Percentiles rank a stretch among this genome's conserved stretches.
Evolutionary conservation across 805 yeast genomes (phyloP).

Genomic region (Yarrowia sp.): DNA sequence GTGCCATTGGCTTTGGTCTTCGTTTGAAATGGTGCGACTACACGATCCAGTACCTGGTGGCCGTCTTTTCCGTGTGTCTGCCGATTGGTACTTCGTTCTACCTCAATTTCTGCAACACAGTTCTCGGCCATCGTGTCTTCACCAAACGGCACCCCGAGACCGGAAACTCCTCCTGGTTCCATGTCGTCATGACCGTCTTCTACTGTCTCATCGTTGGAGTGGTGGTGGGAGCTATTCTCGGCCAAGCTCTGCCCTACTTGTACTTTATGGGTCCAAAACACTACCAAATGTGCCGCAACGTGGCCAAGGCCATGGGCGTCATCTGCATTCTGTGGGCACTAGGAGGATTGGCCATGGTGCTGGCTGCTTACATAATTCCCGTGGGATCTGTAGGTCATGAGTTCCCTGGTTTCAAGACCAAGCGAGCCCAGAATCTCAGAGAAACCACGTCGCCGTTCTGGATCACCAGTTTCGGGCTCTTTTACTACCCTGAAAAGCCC

Average conservation of each 20-base stretch:
- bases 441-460: slow-evolving; percentile 21
- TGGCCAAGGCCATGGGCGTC: slow-evolving; percentile 59
- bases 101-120: slow-evolving; percentile 64
- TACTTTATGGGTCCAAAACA: slow-evolving; percentile 58
- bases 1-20: slow-evolving; percentile 64
- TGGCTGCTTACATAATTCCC: slow-evolving; percentile 60
- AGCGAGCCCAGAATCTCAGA: background rate
- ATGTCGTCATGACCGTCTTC: slow-evolving; percentile 57
- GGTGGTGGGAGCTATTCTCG: slow-evolving; percentile 72
- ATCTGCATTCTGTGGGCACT: slow-evolving; percentile 60
- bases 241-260: slow-evolving; percentile 65
- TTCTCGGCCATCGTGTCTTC: slow-evolving; percentile 73
- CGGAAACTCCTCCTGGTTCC: slow-evolving; percentile 61
- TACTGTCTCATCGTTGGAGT: slow-evolving; percentile 64
- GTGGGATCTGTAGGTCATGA: slow-evolving; percentile 60
- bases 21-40: slow-evolving; percentile 67
- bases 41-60: slow-evolving; percentile 56
- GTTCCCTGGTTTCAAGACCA: slow-evolving; percentile 41
- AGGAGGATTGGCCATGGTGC: slow-evolving; percentile 59
- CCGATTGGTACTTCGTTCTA: slow-evolving; percentile 64
- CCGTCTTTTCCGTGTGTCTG: slow-evolving; percentile 64
- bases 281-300: slow-evolving; percentile 61
- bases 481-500: slow-evolving; percentile 12
- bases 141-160: slow-evolving; percentile 80
- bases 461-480: slow-evolving; percentile 9